Conservation (phyloP, 208 protist genomes). For the Leishmania gerbilli region DNA sequence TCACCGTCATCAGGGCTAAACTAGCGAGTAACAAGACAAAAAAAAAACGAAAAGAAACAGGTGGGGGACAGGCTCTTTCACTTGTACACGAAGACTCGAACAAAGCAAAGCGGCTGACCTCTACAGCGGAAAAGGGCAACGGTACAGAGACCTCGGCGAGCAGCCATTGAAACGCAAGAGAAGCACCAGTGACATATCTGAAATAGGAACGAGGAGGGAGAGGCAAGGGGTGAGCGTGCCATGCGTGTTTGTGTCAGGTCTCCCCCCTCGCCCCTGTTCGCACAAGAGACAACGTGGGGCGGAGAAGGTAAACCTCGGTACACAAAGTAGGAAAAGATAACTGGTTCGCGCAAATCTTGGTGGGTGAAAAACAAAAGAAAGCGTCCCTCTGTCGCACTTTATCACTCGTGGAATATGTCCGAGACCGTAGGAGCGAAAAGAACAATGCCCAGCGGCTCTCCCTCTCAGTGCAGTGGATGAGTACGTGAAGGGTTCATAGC, state of each 20-base stretch:
- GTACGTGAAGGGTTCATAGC: neutral
- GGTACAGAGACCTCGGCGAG: neutral
- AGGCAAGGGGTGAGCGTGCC: neutral
- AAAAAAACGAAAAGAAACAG: neutral
- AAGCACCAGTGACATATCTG: neutral
- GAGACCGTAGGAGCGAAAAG: neutral
- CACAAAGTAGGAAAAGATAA: neutral
- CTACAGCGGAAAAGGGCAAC: neutral
- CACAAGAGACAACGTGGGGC: neutral
- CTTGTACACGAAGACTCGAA: neutral
- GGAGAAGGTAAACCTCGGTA: neutral
- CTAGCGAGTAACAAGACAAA: neutral
- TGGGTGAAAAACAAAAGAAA: neutral
- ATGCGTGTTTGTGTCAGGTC: neutral
- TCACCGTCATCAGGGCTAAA: neutral
- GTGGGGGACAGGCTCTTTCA: neutral
- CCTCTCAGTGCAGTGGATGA: neutral
- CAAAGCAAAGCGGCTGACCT: neutral
- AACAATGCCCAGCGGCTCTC: neutral
- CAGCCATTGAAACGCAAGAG: neutral
- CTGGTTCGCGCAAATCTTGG: neutral
- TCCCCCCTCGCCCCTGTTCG: neutral
- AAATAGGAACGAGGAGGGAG: neutral
- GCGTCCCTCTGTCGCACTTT: neutral
- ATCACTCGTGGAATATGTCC: neutral